Percentiles rank a stretch among this genome's conserved stretches.
Conservation (phyloP, 1,284 basidiomycete genomes). For the Butyriboletus appendiculatus region DNA sequence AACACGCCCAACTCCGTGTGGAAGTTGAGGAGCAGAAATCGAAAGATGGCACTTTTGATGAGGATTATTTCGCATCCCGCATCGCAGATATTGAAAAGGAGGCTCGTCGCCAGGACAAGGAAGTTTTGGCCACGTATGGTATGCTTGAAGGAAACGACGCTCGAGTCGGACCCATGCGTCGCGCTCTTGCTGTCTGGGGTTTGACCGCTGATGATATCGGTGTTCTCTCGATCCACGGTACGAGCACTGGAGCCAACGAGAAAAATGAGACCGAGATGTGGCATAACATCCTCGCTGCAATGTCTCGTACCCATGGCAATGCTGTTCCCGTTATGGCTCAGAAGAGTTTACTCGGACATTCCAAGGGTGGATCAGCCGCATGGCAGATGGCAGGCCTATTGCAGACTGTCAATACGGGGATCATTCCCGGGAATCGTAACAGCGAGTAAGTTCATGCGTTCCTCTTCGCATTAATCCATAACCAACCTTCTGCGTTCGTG, state of each 20-base stretch:
- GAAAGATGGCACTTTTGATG: constrained; percentile 55
- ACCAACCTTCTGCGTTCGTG: constrained; percentile 5
- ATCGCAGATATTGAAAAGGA: constrained; percentile 87
- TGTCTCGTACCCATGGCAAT: constrained; percentile 90
- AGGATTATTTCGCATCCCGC: constrained; percentile 72
- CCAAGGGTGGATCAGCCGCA: constrained; percentile 96
- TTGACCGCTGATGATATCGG: constrained; percentile 92
- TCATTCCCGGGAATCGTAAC: constrained; percentile 97
- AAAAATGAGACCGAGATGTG: constrained; percentile 98
- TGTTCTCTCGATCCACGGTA: constrained; percentile 89
- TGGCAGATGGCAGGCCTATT: constrained; percentile 97
- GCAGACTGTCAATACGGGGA: constrained; percentile 83
- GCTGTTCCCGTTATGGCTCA: constrained; percentile 97
- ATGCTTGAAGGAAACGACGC: constrained; percentile 93
- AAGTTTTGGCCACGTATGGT: constrained; percentile 86
- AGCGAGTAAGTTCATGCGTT: constrained; percentile 67
- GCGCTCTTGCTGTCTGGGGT: constrained; percentile 96
- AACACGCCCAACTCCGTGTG: constrained; percentile 79
- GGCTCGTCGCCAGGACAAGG: constrained; percentile 88
- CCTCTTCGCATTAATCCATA: constrained; percentile 21
- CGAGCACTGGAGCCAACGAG: constrained; percentile 97
- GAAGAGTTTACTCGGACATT: constrained; percentile 94
- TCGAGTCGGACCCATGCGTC: constrained; percentile 86
- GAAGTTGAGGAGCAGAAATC: constrained; percentile 69
- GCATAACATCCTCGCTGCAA: constrained; percentile 89